Conservation (phyloP, 805 yeast species). For the Lachancea dasiensis region DNA sequence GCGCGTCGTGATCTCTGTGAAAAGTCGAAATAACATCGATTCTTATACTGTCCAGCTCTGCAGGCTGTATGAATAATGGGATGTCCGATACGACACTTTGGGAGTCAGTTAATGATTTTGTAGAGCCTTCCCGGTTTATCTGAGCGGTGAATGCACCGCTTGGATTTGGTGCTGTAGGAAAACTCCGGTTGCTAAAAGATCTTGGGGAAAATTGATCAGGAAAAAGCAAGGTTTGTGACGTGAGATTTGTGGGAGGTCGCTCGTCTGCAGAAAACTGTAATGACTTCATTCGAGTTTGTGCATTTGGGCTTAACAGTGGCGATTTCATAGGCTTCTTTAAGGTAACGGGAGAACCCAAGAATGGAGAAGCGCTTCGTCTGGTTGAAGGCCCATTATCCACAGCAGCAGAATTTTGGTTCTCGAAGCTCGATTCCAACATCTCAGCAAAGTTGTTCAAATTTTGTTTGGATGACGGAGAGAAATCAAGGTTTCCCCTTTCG, state of each 20-base stretch:
- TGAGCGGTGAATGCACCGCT: background rate
- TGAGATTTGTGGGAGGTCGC: background rate
- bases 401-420: background rate
- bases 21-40: conserved; percentile 47
- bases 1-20: conserved; percentile 33
- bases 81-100: conserved; percentile 31
- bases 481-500: conserved; percentile 13
- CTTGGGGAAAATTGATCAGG: conserved; percentile 6
- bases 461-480: conserved; percentile 28
- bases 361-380: background rate
- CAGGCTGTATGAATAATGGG: conserved; percentile 52
- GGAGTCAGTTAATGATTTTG: background rate
- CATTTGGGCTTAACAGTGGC: background rate
- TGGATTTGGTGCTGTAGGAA: background rate
- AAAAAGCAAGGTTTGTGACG: background rate
- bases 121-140: background rate
- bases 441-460: conserved; percentile 25
- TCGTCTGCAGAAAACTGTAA: conserved; percentile 1
- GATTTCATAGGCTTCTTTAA: conserved; percentile 3
- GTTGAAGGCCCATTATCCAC: background rate
- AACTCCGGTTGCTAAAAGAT: background rate
- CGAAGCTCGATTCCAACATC: conserved; percentile 23
- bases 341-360: conserved; percentile 8
- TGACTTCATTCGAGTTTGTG: background rate
- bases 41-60: conserved; percentile 46